Evolutionary conservation across 208 protist species (phyloP), one percentile per base, ranked within the genome.

Genomic region (Angomonas deanei): DNA sequence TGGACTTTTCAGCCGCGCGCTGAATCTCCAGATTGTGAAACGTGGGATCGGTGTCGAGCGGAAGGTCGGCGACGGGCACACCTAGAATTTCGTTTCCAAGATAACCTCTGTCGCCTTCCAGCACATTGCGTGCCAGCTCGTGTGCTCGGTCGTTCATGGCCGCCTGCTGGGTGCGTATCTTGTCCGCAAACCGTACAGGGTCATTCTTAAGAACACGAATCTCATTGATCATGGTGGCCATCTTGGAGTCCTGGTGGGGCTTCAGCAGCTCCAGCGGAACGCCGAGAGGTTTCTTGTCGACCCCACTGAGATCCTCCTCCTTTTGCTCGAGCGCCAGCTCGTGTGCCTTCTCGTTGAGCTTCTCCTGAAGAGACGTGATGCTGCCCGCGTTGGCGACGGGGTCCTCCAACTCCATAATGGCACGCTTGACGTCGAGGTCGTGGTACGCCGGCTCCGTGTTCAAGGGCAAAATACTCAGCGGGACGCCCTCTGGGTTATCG

Each of bases 161-260:
- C 2, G 48, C 64, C 64, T 78, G 54, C 42, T 76, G 69, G 19
- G 42, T 62, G 26, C 70, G 66, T 54, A 89, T 87, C 60, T 82
- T 80, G 58, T 75, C 74, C 13, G 70, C 72, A 58, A 86, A 82
- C 26, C 70, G 67, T 27, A 73, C 38, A 21, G 72, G 70, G 36
- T 84, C 79, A 23, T 72, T 79, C 68, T 86, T 86, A 5, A 88
- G 72, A 26, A 82, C 68, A 1, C 85, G 80, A 8, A 84, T 31
- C 24, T 83, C 65, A 49, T 70, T 63, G 47, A 82, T 81, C 38
- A 76, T 31, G 11, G 24, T 32, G 2, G 32, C 61, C 54, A 92
- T 78, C 52, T 68, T 68, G n/a, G 69, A 13, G 57, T 93, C 80
- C 17, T 74, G 56, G 70, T 93, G 82, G 3, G 76, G 80, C 8